Evolutionary conservation across 2,329 filamentous ascomycete species (phyloP).

Genomic region (Calonectria hongkongensis): DNA sequence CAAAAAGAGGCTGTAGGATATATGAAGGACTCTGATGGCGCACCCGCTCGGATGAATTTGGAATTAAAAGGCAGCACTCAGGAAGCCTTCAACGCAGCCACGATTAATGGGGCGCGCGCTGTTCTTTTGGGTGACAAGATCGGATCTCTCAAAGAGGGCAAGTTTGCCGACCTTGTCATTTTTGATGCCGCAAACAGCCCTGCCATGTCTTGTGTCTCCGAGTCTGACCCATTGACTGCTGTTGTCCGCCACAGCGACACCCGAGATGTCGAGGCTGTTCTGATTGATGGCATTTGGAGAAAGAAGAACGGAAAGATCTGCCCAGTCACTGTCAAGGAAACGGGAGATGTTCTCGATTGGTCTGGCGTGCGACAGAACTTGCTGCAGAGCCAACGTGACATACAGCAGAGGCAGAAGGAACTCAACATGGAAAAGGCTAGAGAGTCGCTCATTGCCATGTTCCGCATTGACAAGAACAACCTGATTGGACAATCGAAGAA

Average conservation of each 20-base stretch:
- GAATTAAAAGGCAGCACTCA: constrained; percentile 32
- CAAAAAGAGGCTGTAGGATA: constrained; percentile 23
- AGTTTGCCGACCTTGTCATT: constrained; percentile 37
- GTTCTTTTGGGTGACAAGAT: constrained; percentile 35
- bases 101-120: constrained; percentile 36
- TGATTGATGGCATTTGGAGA: constrained; percentile 37
- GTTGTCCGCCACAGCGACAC: constrained; percentile 33
- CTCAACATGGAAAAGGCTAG: constrained; percentile 34
- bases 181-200: constrained; percentile 29
- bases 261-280: constrained; percentile 35
- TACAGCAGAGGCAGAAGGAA: constrained; percentile 32
- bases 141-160: constrained; percentile 33
- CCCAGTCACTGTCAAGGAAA: constrained; percentile 30
- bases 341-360: constrained; percentile 30
- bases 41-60: constrained; percentile 29
- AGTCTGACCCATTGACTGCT: constrained; percentile 34
- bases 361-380: constrained; percentile 26
- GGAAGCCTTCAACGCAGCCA: constrained; percentile 35
- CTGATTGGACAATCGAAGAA: constrained; percentile 17
- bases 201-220: constrained; percentile 30
- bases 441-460: constrained; percentile 33
- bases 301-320: constrained; percentile 35
- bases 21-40: constrained; percentile 21
- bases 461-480: constrained; percentile 34
- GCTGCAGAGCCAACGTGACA: constrained; percentile 33